Evolutionary conservation across 176 grass and related monocot species (phyloP), one percentile per base, ranked within the genome.

Genomic region (Thinopyrum elongatum): DNA sequence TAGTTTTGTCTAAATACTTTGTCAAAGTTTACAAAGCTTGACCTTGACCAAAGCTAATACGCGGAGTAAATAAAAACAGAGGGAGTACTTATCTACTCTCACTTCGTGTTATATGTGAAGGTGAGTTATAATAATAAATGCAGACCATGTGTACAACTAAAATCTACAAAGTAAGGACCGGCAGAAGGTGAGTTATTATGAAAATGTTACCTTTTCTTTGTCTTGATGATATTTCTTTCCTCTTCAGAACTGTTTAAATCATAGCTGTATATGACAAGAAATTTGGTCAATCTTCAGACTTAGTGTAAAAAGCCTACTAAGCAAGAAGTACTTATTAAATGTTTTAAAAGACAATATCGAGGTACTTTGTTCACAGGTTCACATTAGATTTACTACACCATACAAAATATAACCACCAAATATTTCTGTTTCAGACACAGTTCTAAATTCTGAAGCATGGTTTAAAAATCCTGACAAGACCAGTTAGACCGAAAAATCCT

Each of bases 171-270:
- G 65, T 19, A 74, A 36, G 84, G 6, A 8, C 17, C 42, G 7
- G 62, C 69, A 3, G 35, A 63, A 68, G 42, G 57, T 62, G 21
- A 81, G 7, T 31, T 79, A 39, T 70, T 74, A 62, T 63, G 61
- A 70, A 66, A 76, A 30, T 9, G 2, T 29, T 90, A 98, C 96
- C 96, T 95, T 85, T 95, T 94, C 71, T 89, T 93, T 78, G 83
- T 70, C 86, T 89, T 86, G 78, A 90, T 79, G 39, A 39, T 64
- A 79, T 87, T 95, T 76, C 96, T 90, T 88, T 98, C 91, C 23
- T 83, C 85, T 83, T 87, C 84, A 34, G 93, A 94, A 82, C 96
- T 94, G 71, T 90, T 89, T 64, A 98, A 85, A 83, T 92, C 90
- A 89, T 98, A 98, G 47, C 96, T 98, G 91, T 64, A 88, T n/a